Conservation (phyloP, 306 rosid species). For the Malus sieversii region DNA sequence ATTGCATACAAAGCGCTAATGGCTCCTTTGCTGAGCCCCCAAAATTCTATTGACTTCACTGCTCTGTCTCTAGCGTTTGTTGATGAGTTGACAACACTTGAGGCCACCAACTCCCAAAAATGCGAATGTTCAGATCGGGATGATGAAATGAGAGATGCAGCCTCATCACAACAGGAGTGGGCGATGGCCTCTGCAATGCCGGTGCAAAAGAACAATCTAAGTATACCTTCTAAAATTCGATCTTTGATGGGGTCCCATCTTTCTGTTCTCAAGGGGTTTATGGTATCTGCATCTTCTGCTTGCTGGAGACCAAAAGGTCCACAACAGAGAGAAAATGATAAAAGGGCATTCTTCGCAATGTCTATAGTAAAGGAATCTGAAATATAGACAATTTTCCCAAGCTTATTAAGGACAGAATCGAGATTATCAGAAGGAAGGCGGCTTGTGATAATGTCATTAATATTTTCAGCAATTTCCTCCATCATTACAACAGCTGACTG, state of each 20-base stretch:
- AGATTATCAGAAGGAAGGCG: conserved; percentile 31
- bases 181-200: conserved; percentile 87
- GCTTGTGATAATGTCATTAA: conserved; percentile 43
- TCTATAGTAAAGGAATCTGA: conserved; percentile 51
- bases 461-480: conserved; percentile 82
- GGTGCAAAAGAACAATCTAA: conserved; percentile 80
- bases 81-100: conserved; percentile 58
- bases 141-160: conserved; percentile 58
- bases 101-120: conserved; percentile 85
- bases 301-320: conserved; percentile 45
- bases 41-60: conserved; percentile 81
- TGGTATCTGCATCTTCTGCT: conserved; percentile 36
- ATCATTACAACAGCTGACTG: conserved; percentile 70
- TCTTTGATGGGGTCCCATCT: conserved; percentile 55
- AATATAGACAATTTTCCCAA: conserved; percentile 47
- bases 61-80: conserved; percentile 75
- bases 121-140: conserved; percentile 49
- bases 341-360: conserved; percentile 76
- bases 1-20: conserved; percentile 75
- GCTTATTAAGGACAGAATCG: conserved; percentile 24
- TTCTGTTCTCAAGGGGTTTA: conserved; percentile 38
- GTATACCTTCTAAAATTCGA: conserved; percentile 76
- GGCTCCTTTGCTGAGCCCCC: conserved; percentile 92
- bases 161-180: conserved; percentile 47
- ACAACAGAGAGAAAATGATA: conserved; percentile 58